Evolutionary conservation across 257 asterid genomes (phyloP), one percentile per base, ranked within the genome.

Genomic region (Mitragyna speciosa): DNA sequence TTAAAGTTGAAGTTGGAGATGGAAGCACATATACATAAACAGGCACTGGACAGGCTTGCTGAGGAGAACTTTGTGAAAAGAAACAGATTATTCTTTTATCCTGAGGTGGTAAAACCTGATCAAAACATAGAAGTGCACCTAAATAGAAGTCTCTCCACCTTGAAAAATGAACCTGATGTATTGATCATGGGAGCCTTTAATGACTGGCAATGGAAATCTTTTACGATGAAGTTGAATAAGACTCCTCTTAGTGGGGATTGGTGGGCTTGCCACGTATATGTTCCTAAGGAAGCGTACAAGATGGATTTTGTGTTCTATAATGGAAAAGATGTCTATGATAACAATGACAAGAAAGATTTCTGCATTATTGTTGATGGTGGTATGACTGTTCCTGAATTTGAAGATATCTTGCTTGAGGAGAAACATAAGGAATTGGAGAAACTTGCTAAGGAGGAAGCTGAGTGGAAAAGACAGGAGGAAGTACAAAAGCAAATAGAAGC

Each of bases 241-340:
- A 84, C 88, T 87, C 75, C 84, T 81, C 89, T 96, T 28, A 86
- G 71, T 75, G 96, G 97, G 78, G 99, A 94, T 85, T 96, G 97
- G 99, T 96, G 98, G 97, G 87, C 90, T 82, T 94, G 98, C 89
- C 88, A 70, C 84, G 56, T 96, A 79, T 90, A 89, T 85, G 93
- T 96, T 85, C 98, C 99, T 61, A 89, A 84, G 84, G 98, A 96
- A 90, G 99, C 97, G 51, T 94, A 87, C 90, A 92, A 88, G 80
- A 84, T 94, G 59, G 96, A 94, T 87, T 96, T 96, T 77, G 99
- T 96, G 85, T 94, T 94, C 86, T 82, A 85, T 52, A 96, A 96
- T 78, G 98, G 97, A 75, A 80, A 91, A 73, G 94, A 94, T 82
- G 91, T 91, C 11, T 96, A 92, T 63, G 99, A 96, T 63, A 96